These are phyloP conservation scores for Striga hermonthica DNA, from an alignment of 305 asterid genomes.

Conservation along the genomic window DNA sequence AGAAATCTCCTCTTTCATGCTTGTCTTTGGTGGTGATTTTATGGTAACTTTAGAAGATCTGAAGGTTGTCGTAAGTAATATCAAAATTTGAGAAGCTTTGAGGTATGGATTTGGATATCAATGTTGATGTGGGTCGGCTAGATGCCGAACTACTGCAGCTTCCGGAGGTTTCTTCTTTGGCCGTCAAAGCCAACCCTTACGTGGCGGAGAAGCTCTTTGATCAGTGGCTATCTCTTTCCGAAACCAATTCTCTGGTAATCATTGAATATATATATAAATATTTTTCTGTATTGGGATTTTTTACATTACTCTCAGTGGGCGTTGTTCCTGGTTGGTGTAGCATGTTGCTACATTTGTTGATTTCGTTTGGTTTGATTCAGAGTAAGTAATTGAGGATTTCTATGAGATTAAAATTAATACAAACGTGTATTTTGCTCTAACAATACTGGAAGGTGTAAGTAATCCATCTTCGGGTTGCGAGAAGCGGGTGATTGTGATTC, in stretches of 20 bases:
- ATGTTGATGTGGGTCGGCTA: constrained; percentile 67
- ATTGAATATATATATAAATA: constrained; percentile 14
- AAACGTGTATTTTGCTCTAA: not conserved
- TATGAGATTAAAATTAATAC: constrained; percentile 12
- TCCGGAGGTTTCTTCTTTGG: constrained; percentile 79
- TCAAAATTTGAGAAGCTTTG: constrained; percentile 29
- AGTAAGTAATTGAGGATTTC: constrained; percentile 7
- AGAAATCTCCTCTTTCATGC: constrained; percentile 14
- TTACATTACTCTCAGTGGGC: not conserved
- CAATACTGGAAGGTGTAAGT: constrained; percentile 12
- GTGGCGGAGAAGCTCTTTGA: constrained; percentile 83
- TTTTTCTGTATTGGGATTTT: not conserved
- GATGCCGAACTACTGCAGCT: constrained; percentile 93
- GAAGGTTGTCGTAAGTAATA: constrained; percentile 33
- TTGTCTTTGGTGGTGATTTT: constrained; percentile 26
- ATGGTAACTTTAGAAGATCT: constrained; percentile 39
- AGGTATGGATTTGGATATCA: constrained; percentile 86
- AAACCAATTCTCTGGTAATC: constrained; percentile 70
- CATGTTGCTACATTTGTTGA: constrained; percentile 25
- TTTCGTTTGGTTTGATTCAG: constrained; percentile 17
- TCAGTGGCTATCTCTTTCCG: constrained; percentile 94
- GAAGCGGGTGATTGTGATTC: constrained; percentile 17
- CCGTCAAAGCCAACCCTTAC: constrained; percentile 70
- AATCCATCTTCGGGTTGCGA: constrained; percentile 21
- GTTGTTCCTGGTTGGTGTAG: constrained; percentile 23